Evolutionary conservation across 2,329 filamentous ascomycete genomes (phyloP).

Genomic region (Alternaria tenuissima): DNA sequence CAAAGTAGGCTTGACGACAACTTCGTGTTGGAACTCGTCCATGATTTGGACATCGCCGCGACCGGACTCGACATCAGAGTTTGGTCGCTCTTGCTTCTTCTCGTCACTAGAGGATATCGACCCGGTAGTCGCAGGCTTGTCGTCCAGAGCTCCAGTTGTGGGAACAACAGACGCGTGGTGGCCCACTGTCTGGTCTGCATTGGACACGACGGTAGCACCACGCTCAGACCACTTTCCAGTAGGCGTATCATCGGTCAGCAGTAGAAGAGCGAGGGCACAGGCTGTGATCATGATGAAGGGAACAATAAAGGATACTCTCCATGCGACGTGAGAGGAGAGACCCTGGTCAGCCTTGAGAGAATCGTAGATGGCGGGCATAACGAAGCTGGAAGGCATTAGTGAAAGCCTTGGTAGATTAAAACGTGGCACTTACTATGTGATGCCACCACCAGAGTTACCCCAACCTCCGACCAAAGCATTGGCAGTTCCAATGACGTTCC

Average conservation of each 20-base stretch:
- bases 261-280: slow-evolving; percentile 72
- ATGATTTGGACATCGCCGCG: slow-evolving; percentile 62
- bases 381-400: slow-evolving; percentile 61
- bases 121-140: slow-evolving; percentile 44
- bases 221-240: slow-evolving; percentile 83
- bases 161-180: slow-evolving; percentile 60
- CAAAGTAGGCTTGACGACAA: slow-evolving; percentile 67
- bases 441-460: slow-evolving; percentile 87
- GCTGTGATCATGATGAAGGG: slow-evolving; percentile 78
- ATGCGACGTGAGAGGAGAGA: slow-evolving; percentile 73
- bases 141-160: slow-evolving; percentile 61
- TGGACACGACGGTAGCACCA: slow-evolving; percentile 64
- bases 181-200: slow-evolving; percentile 55
- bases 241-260: slow-evolving; percentile 82
- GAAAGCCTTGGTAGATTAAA: not conserved
- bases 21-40: slow-evolving; percentile 66
- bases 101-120: slow-evolving; percentile 52
- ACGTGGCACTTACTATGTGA: slow-evolving; percentile 70
- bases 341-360: slow-evolving; percentile 69
- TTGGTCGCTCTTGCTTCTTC: slow-evolving; percentile 37
- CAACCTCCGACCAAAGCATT: slow-evolving; percentile 86
- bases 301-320: slow-evolving; percentile 85
- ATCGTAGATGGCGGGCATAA: slow-evolving; percentile 90
- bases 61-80: slow-evolving; percentile 56
- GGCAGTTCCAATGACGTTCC: slow-evolving; percentile 87